Evolutionary conservation across 2,329 filamentous ascomycete genomes (phyloP).

Genomic region (Colletotrichum sp.): DNA sequence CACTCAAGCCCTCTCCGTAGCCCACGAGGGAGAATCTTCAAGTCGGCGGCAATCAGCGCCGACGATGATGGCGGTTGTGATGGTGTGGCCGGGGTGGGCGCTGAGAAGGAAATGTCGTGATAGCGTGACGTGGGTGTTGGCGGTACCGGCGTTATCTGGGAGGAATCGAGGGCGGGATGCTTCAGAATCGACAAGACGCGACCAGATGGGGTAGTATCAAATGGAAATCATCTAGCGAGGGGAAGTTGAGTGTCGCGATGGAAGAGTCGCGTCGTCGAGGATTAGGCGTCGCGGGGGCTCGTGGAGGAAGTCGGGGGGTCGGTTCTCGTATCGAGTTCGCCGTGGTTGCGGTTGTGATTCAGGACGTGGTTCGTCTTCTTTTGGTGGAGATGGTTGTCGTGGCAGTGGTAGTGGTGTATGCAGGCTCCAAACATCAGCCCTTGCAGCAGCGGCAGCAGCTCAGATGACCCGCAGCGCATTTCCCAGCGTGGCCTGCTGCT

Average conservation of each 20-base stretch:
- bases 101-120: constrained; percentile 10
- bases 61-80: background rate
- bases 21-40: constrained; percentile 16
- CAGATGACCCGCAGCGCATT: constrained; percentile 20
- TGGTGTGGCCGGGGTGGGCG: background rate
- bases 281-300: background rate
- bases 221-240: background rate
- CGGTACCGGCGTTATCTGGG: constrained; percentile 4
- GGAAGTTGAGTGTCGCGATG: background rate
- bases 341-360: constrained; percentile 3
- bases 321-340: background rate
- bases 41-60: constrained; percentile 7
- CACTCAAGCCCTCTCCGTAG: constrained; percentile 27
- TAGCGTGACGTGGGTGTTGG: constrained; percentile 12
- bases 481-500: constrained; percentile 16
- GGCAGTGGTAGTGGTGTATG: constrained; percentile 3
- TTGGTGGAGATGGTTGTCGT: constrained; percentile 1
- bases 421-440: constrained; percentile 16
- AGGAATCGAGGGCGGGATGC: background rate
- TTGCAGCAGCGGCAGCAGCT: constrained; percentile 19
- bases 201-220: background rate
- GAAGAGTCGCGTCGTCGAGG: constrained; percentile 1
- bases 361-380: background rate
- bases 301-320: background rate
- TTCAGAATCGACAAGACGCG: background rate